phyloP scores from a whole-genome alignment of 2,329 filamentous ascomycete genomes.

The Coniochaeta sp. region DNA sequence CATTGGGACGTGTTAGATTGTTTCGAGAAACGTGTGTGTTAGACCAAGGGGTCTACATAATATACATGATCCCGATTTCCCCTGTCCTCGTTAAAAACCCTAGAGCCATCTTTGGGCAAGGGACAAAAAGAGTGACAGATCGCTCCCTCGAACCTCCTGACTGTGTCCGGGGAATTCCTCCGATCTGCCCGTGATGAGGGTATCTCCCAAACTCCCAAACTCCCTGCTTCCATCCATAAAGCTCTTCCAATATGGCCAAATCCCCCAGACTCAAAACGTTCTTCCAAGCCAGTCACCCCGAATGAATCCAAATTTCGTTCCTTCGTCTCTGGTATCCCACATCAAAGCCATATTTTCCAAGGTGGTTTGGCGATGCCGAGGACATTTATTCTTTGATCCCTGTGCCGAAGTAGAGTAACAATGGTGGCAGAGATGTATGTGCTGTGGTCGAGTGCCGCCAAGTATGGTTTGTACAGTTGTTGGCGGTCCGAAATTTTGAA shows the following conservation, averaged over 20 bases:
- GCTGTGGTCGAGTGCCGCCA: background rate
- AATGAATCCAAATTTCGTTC: background rate
- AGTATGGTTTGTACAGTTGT: background rate
- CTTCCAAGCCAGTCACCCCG: too few relatives aligned
- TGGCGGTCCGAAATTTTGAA: too few relatives aligned
- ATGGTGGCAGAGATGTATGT: background rate
- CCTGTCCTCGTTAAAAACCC: background rate
- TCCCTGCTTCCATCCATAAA: background rate
- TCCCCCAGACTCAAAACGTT: background rate
- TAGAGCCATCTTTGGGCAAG: background rate
- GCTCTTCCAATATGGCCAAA: background rate
- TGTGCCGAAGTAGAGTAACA: background rate
- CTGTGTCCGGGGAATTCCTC: background rate
- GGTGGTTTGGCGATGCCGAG: background rate
- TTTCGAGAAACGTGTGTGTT: background rate
- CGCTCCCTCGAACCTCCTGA: background rate
- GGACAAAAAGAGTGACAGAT: background rate
- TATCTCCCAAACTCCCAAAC: background rate
- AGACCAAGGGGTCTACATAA: background rate
- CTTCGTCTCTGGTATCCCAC: background rate
- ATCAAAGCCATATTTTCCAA: background rate
- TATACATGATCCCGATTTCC: too few relatives aligned
- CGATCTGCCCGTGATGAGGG: background rate
- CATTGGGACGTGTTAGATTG: background rate
- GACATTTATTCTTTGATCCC: background rate